Evolutionary conservation across 2,329 filamentous ascomycete species (phyloP).

Genomic region (Botryotinia calthae): DNA sequence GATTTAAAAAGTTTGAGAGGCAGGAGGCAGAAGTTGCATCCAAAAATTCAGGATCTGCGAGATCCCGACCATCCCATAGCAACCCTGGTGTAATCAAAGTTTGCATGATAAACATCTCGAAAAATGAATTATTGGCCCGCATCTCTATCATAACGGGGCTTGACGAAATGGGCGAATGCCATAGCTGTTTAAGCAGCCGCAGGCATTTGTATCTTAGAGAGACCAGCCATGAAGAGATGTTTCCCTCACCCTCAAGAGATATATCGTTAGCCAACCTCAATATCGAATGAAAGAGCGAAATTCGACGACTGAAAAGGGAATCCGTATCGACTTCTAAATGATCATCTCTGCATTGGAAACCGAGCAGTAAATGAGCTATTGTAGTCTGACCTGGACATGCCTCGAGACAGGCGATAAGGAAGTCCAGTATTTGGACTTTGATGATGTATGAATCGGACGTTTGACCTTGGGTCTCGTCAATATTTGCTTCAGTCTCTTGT

Average conservation of each 20-base stretch:
- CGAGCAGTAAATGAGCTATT: constrained; percentile 85
- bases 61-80: constrained; percentile 69
- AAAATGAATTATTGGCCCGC: constrained; percentile 75
- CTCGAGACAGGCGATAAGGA: constrained; percentile 76
- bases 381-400: constrained; percentile 75
- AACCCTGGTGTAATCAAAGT: constrained; percentile 66
- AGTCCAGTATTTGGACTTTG: constrained; percentile 81
- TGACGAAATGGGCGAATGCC: constrained; percentile 78
- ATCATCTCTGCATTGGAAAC: constrained; percentile 75
- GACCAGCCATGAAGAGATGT: constrained; percentile 65
- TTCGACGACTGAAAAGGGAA: constrained; percentile 67
- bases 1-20: constrained; percentile 65
- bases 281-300: constrained; percentile 81
- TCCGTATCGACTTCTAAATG: constrained; percentile 65
- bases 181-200: constrained; percentile 75
- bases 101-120: constrained; percentile 70
- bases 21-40: constrained; percentile 43
- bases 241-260: constrained; percentile 55
- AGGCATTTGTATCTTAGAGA: constrained; percentile 66
- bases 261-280: constrained; percentile 68
- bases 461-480: constrained; percentile 71
- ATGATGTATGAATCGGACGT: constrained; percentile 73
- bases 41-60: constrained; percentile 64
- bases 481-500: constrained; percentile 61
- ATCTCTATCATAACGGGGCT: constrained; percentile 74